Percentiles rank a stretch among this genome's conserved stretches.
These are phyloP conservation scores for Pleurotus citrinopileatus DNA, from an alignment of 768 basidiomycete species.

Conservation along the genomic window DNA sequence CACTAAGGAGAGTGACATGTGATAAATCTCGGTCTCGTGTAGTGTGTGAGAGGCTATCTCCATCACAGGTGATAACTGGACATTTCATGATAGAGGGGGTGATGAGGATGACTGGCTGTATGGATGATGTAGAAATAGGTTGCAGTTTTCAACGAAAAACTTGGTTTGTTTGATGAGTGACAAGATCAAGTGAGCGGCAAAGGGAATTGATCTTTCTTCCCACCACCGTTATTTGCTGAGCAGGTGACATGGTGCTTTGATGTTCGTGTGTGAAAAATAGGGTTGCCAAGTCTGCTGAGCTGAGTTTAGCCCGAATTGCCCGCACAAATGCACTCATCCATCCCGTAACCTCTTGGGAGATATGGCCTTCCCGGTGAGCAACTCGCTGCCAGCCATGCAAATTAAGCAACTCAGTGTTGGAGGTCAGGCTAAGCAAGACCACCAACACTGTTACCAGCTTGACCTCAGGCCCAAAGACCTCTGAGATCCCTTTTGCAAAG, in stretches of 20 bases:
- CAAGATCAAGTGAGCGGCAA: background rate
- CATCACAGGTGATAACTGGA: constrained; percentile 1
- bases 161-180: background rate
- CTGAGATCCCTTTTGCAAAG: background rate
- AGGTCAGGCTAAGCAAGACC: background rate
- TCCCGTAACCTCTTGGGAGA: background rate
- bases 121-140: background rate
- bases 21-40: constrained; percentile 10
- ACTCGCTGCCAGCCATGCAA: constrained; percentile 4
- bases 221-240: background rate
- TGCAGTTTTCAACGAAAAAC: background rate
- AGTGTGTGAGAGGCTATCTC: background rate
- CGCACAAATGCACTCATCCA: background rate
- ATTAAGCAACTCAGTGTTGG: constrained; percentile 4
- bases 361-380: background rate
- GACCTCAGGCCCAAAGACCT: background rate
- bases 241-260: background rate
- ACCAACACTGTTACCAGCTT: constrained; percentile 2
- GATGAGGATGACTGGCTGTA: background rate
- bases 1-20: constrained; percentile 15
- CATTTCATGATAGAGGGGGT: constrained; percentile 1
- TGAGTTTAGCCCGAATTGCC: background rate
- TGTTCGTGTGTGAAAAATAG: background rate
- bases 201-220: background rate
- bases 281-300: background rate